Conservation (phyloP, 1,139 yeast genomes). For the Saccharomycopsis hybrid region DNA sequence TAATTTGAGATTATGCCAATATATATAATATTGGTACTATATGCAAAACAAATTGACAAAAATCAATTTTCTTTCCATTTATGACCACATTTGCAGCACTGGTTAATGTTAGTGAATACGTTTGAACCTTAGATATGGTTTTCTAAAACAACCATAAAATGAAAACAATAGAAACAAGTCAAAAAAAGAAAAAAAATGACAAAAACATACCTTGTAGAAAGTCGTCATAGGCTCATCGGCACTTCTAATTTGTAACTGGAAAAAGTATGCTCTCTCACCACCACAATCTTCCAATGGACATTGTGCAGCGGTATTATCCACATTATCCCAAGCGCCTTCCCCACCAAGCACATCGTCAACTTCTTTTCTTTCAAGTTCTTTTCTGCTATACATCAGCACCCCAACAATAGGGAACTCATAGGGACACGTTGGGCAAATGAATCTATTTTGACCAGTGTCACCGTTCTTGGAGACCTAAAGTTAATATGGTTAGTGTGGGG, state of each 20-base stretch:
- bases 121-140: neutral
- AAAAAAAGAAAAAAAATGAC: neutral
- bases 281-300: constrained; percentile 88
- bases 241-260: constrained; percentile 91
- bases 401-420: constrained; percentile 85
- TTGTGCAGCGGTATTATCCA: constrained; percentile 82
- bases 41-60: too few species aligned
- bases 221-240: constrained; percentile 96
- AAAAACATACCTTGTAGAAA: constrained; percentile 49
- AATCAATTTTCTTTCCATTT: constrained; percentile 92
- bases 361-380: constrained; percentile 74
- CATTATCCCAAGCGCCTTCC: constrained; percentile 98
- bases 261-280: constrained; percentile 88
- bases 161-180: neutral
- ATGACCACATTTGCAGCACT: constrained; percentile 83
- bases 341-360: constrained; percentile 97
- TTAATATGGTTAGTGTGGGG: neutral
- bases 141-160: too few species aligned
- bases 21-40: too few species aligned
- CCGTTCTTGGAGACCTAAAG: constrained; percentile 32
- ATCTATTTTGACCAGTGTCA: constrained; percentile 30
- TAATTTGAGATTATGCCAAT: too few species aligned
- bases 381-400: constrained; percentile 78
- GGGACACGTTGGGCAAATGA: constrained; percentile 91
- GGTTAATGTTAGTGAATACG: constrained; percentile 1